These are phyloP conservation scores for Fusarium coffeatum DNA, from an alignment of 2,329 filamentous ascomycete genomes.

Conservation along the genomic window DNA sequence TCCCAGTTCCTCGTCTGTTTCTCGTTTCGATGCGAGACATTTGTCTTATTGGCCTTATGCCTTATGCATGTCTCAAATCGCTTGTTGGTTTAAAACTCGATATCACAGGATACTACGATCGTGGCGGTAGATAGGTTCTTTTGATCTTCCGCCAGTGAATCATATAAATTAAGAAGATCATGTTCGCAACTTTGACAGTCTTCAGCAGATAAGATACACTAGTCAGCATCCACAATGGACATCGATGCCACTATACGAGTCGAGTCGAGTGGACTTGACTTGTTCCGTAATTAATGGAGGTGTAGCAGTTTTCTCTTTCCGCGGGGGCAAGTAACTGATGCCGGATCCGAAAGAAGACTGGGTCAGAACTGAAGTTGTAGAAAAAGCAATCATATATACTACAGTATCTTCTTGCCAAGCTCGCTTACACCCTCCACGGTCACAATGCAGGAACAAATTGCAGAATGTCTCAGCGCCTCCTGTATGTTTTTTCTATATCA, in stretches of 20 bases:
- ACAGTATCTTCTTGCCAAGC: not conserved
- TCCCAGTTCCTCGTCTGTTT: not conserved
- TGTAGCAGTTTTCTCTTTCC: not conserved
- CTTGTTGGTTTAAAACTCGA: not conserved
- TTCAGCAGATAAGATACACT: not conserved
- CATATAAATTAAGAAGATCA: not conserved
- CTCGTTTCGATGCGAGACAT: constrained; percentile 2
- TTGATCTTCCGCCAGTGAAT: not conserved
- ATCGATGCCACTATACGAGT: not conserved
- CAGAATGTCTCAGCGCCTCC: not conserved
- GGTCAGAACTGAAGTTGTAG: not conserved
- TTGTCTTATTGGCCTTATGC: not conserved
- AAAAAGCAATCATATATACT: not conserved
- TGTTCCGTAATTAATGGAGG: not conserved
- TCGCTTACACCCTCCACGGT: not conserved
- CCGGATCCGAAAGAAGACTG: not conserved
- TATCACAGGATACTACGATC: not conserved
- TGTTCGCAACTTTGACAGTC: not conserved
- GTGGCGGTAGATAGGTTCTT: not conserved
- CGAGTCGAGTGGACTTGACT: not conserved
- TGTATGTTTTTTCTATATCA: not conserved
- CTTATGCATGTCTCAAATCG: not conserved
- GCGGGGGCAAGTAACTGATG: not conserved
- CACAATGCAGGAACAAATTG: not conserved
- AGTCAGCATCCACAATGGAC: not conserved